A percentile compares a stretch with the other conserved stretches of the same genome.
Conservation (phyloP, 257 asterid species). For the Penstemon newberryi region DNA sequence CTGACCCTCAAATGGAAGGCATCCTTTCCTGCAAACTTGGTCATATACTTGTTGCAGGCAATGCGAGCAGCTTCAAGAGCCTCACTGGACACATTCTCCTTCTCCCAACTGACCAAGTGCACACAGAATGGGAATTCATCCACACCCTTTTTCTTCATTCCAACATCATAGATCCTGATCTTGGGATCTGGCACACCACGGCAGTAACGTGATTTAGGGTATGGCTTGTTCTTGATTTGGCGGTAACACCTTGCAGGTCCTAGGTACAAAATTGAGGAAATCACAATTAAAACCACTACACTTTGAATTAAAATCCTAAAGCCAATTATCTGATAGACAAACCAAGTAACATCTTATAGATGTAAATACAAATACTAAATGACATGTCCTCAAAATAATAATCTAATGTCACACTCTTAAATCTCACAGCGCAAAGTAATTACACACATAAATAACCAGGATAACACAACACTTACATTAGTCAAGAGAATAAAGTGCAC, state of each 20-base stretch:
- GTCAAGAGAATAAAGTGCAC: no score
- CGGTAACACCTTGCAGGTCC: constrained; percentile 95
- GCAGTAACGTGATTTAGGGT: constrained; percentile 77
- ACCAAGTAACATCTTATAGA: no score
- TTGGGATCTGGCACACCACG: constrained; percentile 94
- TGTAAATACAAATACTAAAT: no score
- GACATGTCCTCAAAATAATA: no score
- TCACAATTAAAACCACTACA: not conserved
- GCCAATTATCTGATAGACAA: no score
- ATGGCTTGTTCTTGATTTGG: constrained; percentile 84
- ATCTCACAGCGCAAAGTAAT: no score
- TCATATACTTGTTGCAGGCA: constrained; percentile 90
- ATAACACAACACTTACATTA: no score
- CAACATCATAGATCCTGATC: constrained; percentile 86
- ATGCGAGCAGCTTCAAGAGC: constrained; percentile 93
- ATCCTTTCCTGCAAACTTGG: constrained; percentile 87
- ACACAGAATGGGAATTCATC: constrained; percentile 92
- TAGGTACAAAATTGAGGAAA: constrained; percentile 2
- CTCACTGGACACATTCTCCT: constrained; percentile 87
- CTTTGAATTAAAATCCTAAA: no score
- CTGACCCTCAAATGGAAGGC: constrained; percentile 86
- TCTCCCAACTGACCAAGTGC: constrained; percentile 90
- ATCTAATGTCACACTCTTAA: no score
- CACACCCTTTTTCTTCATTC: constrained; percentile 83
- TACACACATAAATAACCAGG: no score